Evolutionary conservation across 164 flowering plant genomes (phyloP).

Genomic region (Paratinospora sagittata): DNA sequence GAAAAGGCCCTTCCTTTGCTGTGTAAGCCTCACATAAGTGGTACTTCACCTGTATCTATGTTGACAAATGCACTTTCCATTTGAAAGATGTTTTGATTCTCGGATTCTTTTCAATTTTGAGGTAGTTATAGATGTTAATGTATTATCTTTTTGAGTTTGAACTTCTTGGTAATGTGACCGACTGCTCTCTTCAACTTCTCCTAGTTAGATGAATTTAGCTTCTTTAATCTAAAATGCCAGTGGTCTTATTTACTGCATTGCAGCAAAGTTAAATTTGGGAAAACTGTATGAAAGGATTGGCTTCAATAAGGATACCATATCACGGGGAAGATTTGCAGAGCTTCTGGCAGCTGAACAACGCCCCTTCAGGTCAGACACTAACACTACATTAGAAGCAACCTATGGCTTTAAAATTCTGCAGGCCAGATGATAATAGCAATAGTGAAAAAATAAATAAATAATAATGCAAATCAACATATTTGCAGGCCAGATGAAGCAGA

Average conservation of each 20-base stretch:
- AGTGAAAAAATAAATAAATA: background rate
- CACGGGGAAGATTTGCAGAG: slow-evolving; percentile 91
- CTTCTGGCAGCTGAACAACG: slow-evolving; percentile 77
- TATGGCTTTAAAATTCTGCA: background rate
- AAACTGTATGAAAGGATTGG: slow-evolving; percentile 83
- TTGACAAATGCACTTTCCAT: background rate
- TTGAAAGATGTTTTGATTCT: background rate
- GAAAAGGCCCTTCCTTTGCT: background rate
- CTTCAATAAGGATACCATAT: slow-evolving; percentile 86
- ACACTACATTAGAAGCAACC: background rate
- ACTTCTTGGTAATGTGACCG: background rate
- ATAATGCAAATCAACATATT: background rate
- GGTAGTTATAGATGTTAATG: background rate
- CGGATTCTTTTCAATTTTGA: too few relatives aligned
- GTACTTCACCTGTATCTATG: background rate
- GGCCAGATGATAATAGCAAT: too few relatives aligned
- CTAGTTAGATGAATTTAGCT: background rate
- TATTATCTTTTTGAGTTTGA: background rate
- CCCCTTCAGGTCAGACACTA: slow-evolving; percentile 64
- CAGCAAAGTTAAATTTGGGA: slow-evolving; percentile 72
- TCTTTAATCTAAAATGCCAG: background rate
- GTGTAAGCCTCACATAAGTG: background rate
- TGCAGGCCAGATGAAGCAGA: slow-evolving; percentile 91
- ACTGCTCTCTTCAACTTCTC: background rate
- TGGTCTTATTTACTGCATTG: slow-evolving; percentile 11